Percentiles rank a stretch among this genome's conserved stretches.
Conservation (phyloP, 345 rosid species). For the Heritiera littoralis region DNA sequence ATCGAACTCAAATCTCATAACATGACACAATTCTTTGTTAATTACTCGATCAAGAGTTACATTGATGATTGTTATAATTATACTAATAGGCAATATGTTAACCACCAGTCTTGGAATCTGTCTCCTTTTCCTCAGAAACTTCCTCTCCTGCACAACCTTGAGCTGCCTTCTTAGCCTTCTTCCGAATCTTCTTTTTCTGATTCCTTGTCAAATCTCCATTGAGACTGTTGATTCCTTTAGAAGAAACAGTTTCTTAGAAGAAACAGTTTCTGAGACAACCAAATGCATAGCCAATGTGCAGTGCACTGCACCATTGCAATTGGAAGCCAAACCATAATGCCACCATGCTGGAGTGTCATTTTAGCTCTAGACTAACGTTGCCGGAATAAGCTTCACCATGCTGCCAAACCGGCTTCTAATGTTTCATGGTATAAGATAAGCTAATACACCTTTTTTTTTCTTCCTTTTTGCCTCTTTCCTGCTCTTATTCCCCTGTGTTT, state of each 20-base stretch:
- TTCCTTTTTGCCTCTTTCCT: neutral
- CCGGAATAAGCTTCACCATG: too few species aligned
- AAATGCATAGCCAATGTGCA: neutral
- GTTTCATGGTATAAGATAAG: too few species aligned
- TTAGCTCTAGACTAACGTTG: too few species aligned
- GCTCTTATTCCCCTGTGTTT: too few species aligned
- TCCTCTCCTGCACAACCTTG: slow-evolving; percentile 49
- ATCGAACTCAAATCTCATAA: too few species aligned
- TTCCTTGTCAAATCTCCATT: slow-evolving; percentile 71
- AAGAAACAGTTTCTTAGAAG: slow-evolving; percentile 37
- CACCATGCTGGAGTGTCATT: too few species aligned
- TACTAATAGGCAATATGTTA: too few species aligned
- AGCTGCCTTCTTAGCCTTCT: slow-evolving; percentile 81
- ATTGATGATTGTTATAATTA: too few species aligned
- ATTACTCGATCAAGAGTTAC: too few species aligned
- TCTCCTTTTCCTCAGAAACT: slow-evolving; percentile 45
- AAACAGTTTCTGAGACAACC: slow-evolving; percentile 27
- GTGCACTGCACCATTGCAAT: neutral
- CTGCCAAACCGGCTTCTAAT: neutral
- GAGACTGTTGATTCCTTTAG: slow-evolving; percentile 44
- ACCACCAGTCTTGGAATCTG: slow-evolving; percentile 29
- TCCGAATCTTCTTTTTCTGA: slow-evolving; percentile 84
- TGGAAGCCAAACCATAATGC: neutral
- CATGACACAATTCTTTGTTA: too few species aligned
- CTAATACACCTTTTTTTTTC: too few species aligned